Conservation (phyloP, 176 grass and related monocot genomes). For the Ensete glaucum region DNA sequence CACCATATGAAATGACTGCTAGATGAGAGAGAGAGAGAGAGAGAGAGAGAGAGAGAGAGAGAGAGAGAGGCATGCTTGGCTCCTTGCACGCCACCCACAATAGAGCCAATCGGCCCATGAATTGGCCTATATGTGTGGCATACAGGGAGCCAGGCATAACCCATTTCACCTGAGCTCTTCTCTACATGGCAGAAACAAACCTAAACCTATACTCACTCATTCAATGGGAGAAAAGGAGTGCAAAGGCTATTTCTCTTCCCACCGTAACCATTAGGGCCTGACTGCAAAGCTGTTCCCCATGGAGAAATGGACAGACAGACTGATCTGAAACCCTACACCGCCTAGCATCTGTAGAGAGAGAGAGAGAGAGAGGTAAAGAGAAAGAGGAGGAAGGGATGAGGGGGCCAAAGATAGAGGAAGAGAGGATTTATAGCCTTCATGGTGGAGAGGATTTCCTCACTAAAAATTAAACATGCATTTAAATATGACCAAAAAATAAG, state of each 20-base stretch:
- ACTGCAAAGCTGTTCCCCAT: not conserved
- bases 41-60: slow-evolving; percentile 17
- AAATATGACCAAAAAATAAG: not conserved
- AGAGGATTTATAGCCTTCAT: slow-evolving; percentile 8
- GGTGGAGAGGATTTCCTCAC: too few species aligned
- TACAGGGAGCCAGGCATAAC: slow-evolving; percentile 8
- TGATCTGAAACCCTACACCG: not conserved
- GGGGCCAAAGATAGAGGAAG: not conserved
- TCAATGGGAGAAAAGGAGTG: not conserved
- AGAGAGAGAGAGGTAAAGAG: not conserved
- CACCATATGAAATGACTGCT: too few species aligned
- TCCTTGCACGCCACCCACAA: slow-evolving; percentile 28
- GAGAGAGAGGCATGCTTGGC: slow-evolving; percentile 86
- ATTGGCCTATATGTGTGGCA: slow-evolving; percentile 9
- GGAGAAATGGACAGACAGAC: not conserved
- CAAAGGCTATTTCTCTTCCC: not conserved
- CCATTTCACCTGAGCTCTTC: not conserved
- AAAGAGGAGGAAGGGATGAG: not conserved
- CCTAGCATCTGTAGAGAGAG: not conserved
- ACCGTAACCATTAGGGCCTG: not conserved
- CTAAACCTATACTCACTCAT: not conserved
- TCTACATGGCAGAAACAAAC: not conserved
- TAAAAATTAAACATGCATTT: not conserved
- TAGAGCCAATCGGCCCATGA: slow-evolving; percentile 5
- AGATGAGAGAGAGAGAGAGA: slow-evolving; percentile 9